A percentile compares a stretch with the other conserved stretches of the same genome.
Evolutionary conservation across 352 stramenopile species (phyloP).

Genomic region (Phytophthora sojae): DNA sequence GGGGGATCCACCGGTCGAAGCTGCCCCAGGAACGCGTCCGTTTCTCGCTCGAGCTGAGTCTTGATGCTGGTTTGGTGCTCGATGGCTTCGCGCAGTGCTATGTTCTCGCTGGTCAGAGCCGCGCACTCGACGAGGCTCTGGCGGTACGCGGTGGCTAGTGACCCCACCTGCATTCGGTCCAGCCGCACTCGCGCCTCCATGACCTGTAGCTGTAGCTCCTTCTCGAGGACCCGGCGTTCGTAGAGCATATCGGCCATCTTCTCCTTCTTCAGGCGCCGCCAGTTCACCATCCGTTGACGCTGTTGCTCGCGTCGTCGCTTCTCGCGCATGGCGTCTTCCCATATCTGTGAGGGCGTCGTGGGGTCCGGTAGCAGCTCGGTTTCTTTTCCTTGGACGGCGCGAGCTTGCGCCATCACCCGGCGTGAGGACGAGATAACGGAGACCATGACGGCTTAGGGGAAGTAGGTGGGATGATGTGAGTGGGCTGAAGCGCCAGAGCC

Average conservation of each 20-base stretch:
- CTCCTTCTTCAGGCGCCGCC: slow-evolving; percentile 1
- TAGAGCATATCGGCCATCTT: neutral
- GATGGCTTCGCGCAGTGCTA: neutral
- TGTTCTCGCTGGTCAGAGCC: neutral
- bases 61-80: neutral
- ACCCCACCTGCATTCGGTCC: neutral
- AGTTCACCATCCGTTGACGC: slow-evolving; percentile 1
- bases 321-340: slow-evolving; percentile 27
- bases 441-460: neutral
- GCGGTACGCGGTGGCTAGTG: neutral
- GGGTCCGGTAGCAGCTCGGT: neutral
- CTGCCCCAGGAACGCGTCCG: neutral
- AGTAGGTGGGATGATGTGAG: neutral
- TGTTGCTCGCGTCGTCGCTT: neutral
- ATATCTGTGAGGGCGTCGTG: neutral
- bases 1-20: neutral
- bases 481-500: neutral
- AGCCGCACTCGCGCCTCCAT: neutral
- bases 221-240: slow-evolving; percentile 3
- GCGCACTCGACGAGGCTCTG: neutral
- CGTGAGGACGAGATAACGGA: neutral
- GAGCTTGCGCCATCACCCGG: neutral
- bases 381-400: neutral
- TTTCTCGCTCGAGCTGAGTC: neutral
- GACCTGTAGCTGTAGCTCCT: neutral